A percentile compares a stretch with the other conserved stretches of the same genome.
Conservation (phyloP, 345 rosid species). For the Corchorus olitorius region DNA sequence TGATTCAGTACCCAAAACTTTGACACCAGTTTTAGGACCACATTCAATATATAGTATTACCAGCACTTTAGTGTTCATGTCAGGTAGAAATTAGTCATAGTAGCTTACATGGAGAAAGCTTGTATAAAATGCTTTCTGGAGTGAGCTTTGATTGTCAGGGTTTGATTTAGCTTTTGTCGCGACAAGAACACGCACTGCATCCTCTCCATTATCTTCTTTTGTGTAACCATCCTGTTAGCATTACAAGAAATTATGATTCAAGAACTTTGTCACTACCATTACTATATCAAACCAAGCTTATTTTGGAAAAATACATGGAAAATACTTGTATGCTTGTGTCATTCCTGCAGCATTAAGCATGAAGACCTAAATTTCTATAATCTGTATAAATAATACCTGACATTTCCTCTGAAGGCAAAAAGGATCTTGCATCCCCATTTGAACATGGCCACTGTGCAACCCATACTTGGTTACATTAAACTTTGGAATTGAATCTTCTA, state of each 20-base stretch:
- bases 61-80: not conserved
- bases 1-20: not conserved
- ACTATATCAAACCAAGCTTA: not conserved
- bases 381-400: conserved; percentile 44
- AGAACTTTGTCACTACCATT: not conserved
- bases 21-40: not conserved
- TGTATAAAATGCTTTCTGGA: conserved; percentile 60
- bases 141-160: conserved; percentile 41
- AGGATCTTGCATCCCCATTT: conserved; percentile 67
- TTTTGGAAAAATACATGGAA: not conserved
- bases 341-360: not conserved
- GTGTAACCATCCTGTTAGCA: conserved; percentile 78
- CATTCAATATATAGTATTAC: not conserved
- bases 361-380: not conserved
- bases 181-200: conserved; percentile 74
- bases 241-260: not conserved
- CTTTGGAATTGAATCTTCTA: conserved; percentile 49
- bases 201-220: conserved; percentile 54
- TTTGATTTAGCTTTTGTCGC: conserved; percentile 73
- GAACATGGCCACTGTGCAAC: conserved; percentile 90
- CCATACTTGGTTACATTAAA: conserved; percentile 57
- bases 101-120: conserved; percentile 81
- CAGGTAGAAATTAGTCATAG: not conserved
- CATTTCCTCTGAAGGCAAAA: conserved; percentile 70
- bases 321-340: not conserved